phyloP scores from a whole-genome alignment of 345 rosid genomes.

The Carallia pectinifolia region DNA sequence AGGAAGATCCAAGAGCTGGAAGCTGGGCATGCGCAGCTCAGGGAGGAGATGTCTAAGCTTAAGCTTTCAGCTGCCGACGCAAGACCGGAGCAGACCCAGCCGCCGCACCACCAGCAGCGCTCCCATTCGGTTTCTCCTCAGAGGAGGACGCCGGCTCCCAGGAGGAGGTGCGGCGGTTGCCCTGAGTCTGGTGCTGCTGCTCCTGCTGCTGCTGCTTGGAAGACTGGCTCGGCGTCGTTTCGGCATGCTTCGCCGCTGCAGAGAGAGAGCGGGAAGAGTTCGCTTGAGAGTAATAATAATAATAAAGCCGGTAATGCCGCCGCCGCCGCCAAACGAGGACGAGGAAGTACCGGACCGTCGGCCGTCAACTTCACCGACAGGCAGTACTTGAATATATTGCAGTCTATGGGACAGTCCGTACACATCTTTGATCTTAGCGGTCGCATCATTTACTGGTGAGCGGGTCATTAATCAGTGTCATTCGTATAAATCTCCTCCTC shows the following conservation, averaged over 20 bases:
- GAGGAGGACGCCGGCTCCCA: slow-evolving; percentile 41
- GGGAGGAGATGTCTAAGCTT: slow-evolving; percentile 78
- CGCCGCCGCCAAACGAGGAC: slow-evolving; percentile 13
- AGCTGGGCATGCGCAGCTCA: slow-evolving; percentile 75
- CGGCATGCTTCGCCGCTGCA: slow-evolving; percentile 86
- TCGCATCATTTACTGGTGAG: slow-evolving; percentile 86
- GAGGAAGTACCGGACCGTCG: slow-evolving; percentile 44
- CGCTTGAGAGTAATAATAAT: neutral
- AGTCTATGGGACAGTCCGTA: slow-evolving; percentile 92
- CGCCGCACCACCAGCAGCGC: slow-evolving; percentile 42
- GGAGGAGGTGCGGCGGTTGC: slow-evolving; percentile 33
- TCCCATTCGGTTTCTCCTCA: slow-evolving; percentile 87
- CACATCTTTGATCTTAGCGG: slow-evolving; percentile 64
- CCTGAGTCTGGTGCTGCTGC: slow-evolving; percentile 18
- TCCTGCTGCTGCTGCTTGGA: slow-evolving; percentile 34
- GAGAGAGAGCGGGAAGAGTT: slow-evolving; percentile 54
- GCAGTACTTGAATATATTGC: slow-evolving; percentile 83
- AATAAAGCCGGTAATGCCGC: neutral
- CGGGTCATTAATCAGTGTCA: slow-evolving; percentile 28
- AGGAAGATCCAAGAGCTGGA: slow-evolving; percentile 87
- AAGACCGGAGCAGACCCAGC: slow-evolving; percentile 22
- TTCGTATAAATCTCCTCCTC: neutral
- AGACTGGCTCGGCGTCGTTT: slow-evolving; percentile 58
- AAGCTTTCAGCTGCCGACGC: slow-evolving; percentile 39
- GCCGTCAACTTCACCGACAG: slow-evolving; percentile 56